These are phyloP conservation scores for Didymella exigua DNA, from an alignment of 2,329 filamentous ascomycete species.

Conservation along the genomic window DNA sequence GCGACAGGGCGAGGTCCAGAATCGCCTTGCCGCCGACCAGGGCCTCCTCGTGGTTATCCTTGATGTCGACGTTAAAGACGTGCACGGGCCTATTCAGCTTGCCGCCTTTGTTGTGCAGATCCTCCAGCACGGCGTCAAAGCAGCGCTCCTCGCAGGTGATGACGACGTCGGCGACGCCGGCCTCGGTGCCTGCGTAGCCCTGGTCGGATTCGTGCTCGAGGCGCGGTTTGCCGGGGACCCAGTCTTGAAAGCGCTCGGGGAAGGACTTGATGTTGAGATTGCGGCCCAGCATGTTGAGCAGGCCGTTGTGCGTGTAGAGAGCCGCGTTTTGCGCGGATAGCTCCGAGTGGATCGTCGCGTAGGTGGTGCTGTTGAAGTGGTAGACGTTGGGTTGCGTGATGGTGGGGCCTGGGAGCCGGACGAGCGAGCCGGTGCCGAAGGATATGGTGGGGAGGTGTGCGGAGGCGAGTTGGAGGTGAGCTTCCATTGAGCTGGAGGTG, in stretches of 20 bases:
- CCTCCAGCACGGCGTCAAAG: constrained; percentile 97
- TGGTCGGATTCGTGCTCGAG: constrained; percentile 73
- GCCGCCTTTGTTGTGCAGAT: constrained; percentile 82
- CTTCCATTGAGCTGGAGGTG: constrained; percentile 83
- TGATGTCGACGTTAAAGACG: constrained; percentile 98
- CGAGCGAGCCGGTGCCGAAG: constrained; percentile 93
- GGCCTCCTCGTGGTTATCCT: constrained; percentile 97
- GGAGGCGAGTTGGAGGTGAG: constrained; percentile 88
- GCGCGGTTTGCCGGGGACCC: constrained; percentile 84
- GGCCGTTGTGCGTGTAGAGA: constrained; percentile 88
- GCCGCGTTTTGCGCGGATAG: constrained; percentile 83
- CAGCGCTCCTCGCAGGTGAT: constrained; percentile 98
- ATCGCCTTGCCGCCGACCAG: constrained; percentile 89
- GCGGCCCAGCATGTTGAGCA: constrained; percentile 93
- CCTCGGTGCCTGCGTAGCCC: constrained; percentile 81
- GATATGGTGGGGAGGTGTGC: constrained; percentile 92
- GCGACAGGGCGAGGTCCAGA: constrained; percentile 81
- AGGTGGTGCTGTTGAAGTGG: constrained; percentile 96
- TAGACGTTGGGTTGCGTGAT: constrained; percentile 97
- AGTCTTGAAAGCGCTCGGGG: constrained; percentile 97
- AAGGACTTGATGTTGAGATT: constrained; percentile 94
- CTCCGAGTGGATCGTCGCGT: constrained; percentile 92
- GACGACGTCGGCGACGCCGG: constrained; percentile 88
- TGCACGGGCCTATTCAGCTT: constrained; percentile 92
- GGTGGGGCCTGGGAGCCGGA: constrained; percentile 87